Evolutionary conservation across 2,329 filamentous ascomycete genomes (phyloP).

Genomic region (Claviceps africana): DNA sequence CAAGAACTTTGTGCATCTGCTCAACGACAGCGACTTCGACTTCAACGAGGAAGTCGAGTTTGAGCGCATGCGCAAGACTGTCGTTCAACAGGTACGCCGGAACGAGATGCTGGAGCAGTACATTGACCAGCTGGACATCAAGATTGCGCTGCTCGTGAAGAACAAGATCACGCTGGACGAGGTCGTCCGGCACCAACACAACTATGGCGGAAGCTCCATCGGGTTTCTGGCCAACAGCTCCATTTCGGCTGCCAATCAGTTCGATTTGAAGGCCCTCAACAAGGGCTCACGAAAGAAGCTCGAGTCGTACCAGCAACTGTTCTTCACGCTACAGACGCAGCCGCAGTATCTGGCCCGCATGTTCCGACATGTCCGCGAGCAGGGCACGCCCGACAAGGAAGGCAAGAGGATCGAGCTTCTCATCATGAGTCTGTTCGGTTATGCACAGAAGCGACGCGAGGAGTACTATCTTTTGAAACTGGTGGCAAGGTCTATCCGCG

Average conservation of each 20-base stretch:
- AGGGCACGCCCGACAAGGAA: conserved; percentile 79
- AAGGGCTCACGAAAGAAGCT: conserved; percentile 92
- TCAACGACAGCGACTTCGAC: conserved; percentile 97
- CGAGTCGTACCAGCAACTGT: conserved; percentile 92
- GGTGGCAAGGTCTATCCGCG: conserved; percentile 65
- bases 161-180: conserved; percentile 99
- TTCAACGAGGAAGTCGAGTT: conserved; percentile 99
- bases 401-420: conserved; percentile 83
- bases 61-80: conserved; percentile 83
- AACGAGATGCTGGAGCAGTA: conserved; percentile 97
- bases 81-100: conserved; percentile 91
- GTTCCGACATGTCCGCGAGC: conserved; percentile 71
- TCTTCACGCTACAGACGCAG: conserved; percentile 94
- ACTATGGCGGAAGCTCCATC: conserved; percentile 81
- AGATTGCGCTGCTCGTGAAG: conserved; percentile 94
- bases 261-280: conserved; percentile 93
- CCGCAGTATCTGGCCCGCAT: conserved; percentile 84
- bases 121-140: conserved; percentile 96
- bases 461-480: conserved; percentile 94
- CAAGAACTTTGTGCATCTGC: conserved; percentile 92
- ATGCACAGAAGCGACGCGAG: conserved; percentile 90
- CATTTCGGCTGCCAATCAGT: conserved; percentile 78
- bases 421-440: conserved; percentile 93
- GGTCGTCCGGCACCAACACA: conserved; percentile 91
- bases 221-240: conserved; percentile 77